Evolutionary conservation across 2,329 filamentous ascomycete genomes (phyloP), one percentile per base, ranked within the genome.

Genomic region (Penicillium sp.): DNA sequence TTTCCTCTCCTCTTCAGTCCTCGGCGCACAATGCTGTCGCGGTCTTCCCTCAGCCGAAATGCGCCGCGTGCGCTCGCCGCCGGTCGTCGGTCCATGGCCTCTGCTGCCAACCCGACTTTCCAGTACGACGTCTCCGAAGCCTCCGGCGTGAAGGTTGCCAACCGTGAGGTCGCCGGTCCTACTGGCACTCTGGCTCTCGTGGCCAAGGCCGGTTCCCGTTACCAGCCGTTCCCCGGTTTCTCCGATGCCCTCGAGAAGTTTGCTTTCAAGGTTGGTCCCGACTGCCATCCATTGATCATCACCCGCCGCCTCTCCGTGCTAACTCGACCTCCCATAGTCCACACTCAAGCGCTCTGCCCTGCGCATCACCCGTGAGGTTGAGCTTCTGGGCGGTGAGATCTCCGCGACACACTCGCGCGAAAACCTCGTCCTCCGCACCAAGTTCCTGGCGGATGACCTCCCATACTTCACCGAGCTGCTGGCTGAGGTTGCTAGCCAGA

Each of bases 381-480:
- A 99, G 79, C 87, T 99, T 56, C 85, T 99, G 61, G 94, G 95
- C 72, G 90, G 90, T 68, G 86, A 92, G 83, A 85, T 97, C 78
- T 82, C 79, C 65, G 81, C 92, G 61, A 90, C 89, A 76, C 91
- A 96, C 79, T 92, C 90, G 66, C 88, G 92, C 70, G 94, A 99
- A 81, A 91, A 91, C 71, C 79, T 99, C 58, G 85, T 99, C 54
- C 79, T 99, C 68, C 87, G 92, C 76, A 90, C 94, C 72, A 95
- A 88, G 79, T 99, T 99, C 82, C 85, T 99, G 63, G 86, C 90
- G 72, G 86, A 94, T 72, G 92, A 99, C 73, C 85, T 99, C 63
- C 94, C 94, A 63, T 99, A 97, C 84, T 99, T 96, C 75, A 85
- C 91, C 68, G 94, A 99, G 81, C 82, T 99, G 61, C 83, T 99